phyloP scores from a whole-genome alignment of 2,329 filamentous ascomycete genomes.

The Fusarium siculi region DNA sequence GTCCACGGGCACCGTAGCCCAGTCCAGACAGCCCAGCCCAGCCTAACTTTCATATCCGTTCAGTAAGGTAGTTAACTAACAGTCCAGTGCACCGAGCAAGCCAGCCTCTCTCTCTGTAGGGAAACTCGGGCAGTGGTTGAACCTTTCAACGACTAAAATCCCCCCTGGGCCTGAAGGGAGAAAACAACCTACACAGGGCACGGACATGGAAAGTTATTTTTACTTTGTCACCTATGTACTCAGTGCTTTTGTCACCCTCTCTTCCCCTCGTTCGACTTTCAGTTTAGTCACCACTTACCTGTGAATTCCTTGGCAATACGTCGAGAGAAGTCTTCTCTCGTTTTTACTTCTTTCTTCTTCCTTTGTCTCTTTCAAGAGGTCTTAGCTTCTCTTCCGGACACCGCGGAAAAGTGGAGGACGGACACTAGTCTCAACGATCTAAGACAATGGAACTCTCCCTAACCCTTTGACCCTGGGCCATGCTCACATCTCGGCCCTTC shows the following conservation, averaged over 20 bases:
- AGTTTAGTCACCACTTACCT: conserved; percentile 12
- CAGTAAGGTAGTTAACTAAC: not conserved
- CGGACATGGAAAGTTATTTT: conserved; percentile 48
- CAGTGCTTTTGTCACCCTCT: conserved; percentile 40
- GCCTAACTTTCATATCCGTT: not conserved
- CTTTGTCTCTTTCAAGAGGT: conserved; percentile 3
- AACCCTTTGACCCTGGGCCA: conserved; percentile 26
- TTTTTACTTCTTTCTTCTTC: conserved; percentile 4
- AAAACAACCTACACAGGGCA: conserved; percentile 22
- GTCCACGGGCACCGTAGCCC: conserved; percentile 13
- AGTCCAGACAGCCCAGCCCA: conserved; percentile 6
- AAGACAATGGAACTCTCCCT: conserved; percentile 3
- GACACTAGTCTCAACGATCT: conserved; percentile 25
- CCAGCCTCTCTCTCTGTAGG: not conserved
- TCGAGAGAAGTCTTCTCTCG: not conserved
- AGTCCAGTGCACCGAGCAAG: not conserved
- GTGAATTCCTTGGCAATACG: conserved; percentile 18
- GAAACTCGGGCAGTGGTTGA: not conserved
- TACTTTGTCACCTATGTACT: conserved; percentile 36
- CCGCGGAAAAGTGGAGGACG: conserved; percentile 21
- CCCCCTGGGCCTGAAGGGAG: not conserved
- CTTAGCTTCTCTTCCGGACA: conserved; percentile 11
- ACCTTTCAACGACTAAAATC: conserved; percentile 5
- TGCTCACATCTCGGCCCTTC: conserved; percentile 26
- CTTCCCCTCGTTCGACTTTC: not conserved